phyloP scores from a whole-genome alignment of 768 basidiomycete genomes.

The Clathrus columnatus region DNA sequence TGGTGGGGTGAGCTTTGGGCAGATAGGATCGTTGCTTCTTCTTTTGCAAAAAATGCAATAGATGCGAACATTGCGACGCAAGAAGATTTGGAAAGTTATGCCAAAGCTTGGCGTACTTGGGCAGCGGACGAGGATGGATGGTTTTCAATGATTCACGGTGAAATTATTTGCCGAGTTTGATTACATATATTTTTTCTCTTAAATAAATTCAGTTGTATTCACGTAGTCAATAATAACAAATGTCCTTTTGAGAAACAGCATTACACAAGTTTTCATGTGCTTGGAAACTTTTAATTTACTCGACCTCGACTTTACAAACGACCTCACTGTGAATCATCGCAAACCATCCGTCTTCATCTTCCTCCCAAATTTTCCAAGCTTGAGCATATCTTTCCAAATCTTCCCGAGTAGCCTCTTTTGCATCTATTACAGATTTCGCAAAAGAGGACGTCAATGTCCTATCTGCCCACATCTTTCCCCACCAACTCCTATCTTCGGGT shows the following conservation, averaged over 20 bases:
- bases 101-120: conserved; percentile 24
- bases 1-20: conserved; percentile 34
- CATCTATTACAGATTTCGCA: conserved; percentile 22
- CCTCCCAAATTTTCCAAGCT: conserved; percentile 24
- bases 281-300: too few species aligned
- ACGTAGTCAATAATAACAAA: too few species aligned
- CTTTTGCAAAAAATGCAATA: conserved; percentile 25
- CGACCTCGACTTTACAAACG: conserved; percentile 21
- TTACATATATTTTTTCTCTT: too few species aligned
- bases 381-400: conserved; percentile 17
- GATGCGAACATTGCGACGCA: conserved; percentile 18
- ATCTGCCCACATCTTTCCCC: conserved; percentile 25
- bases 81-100: conserved; percentile 19
- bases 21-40: conserved; percentile 27
- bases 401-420: conserved; percentile 18
- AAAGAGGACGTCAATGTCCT: conserved; percentile 27
- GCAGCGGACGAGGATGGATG: conserved; percentile 25
- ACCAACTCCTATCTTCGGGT: conserved; percentile 30
- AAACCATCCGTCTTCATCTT: conserved; percentile 28
- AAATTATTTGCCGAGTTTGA: conserved; percentile 23
- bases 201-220: too few species aligned
- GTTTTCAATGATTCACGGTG: conserved; percentile 26
- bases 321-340: conserved; percentile 27
- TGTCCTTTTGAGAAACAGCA: too few species aligned
- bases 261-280: too few species aligned